Conservation (phyloP, 257 asterid species). For the Sherardia arvensis region DNA sequence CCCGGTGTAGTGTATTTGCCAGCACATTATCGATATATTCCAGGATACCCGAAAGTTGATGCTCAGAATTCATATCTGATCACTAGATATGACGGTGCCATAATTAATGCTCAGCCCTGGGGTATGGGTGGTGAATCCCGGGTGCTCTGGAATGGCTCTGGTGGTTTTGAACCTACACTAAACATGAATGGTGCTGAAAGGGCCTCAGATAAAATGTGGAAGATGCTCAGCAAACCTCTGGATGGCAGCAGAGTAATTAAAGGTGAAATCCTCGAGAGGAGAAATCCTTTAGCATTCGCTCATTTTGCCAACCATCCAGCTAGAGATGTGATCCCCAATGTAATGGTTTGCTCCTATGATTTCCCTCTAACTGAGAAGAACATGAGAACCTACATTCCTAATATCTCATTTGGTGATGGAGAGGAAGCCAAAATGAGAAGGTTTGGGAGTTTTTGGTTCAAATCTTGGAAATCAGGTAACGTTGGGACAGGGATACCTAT, state of each 20-base stretch:
- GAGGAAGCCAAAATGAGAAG: constrained; percentile 54
- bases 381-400: constrained; percentile 76
- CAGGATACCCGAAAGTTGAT: constrained; percentile 86
- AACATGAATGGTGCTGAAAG: constrained; percentile 24
- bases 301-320: constrained; percentile 88
- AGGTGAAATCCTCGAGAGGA: constrained; percentile 58
- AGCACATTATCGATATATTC: constrained; percentile 65
- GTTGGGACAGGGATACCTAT: constrained; percentile 27
- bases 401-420: constrained; percentile 59
- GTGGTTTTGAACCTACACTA: constrained; percentile 15
- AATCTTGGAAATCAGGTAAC: constrained; percentile 56
- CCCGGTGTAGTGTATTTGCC: constrained; percentile 88
- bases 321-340: constrained; percentile 57
- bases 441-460: constrained; percentile 79
- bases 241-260: constrained; percentile 29
- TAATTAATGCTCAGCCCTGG: constrained; percentile 94
- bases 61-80: constrained; percentile 68
- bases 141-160: constrained; percentile 51
- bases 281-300: constrained; percentile 85
- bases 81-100: constrained; percentile 81
- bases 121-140: constrained; percentile 78
- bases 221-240: constrained; percentile 67
- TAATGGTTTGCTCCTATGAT: constrained; percentile 78
- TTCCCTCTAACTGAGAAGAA: constrained; percentile 54
- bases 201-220: constrained; percentile 70